phyloP scores from a whole-genome alignment of 176 grass and related monocot species.

The Urochloa ruziziensis region DNA sequence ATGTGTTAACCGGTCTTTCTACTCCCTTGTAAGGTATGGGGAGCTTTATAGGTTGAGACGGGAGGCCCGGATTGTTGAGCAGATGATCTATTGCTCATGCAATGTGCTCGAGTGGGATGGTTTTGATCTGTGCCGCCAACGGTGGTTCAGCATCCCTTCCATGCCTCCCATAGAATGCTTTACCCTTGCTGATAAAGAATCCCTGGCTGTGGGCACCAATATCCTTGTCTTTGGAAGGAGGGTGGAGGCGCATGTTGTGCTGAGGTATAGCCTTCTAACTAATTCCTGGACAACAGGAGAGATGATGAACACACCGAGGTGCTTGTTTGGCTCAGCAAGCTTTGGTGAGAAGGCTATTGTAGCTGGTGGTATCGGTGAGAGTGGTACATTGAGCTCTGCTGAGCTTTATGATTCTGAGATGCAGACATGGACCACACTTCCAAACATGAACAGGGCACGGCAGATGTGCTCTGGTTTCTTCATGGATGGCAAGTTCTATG shows the following conservation, averaged over 20 bases:
- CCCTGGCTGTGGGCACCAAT: constrained; percentile 49
- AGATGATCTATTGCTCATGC: constrained; percentile 58
- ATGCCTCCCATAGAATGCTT: constrained; percentile 56
- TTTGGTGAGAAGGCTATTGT: constrained; percentile 43
- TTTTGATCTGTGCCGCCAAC: constrained; percentile 32
- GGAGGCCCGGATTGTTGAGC: constrained; percentile 17
- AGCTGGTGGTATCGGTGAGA: constrained; percentile 42
- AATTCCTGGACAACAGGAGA: constrained; percentile 42
- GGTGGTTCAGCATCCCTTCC: constrained; percentile 42
- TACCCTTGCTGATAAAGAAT: constrained; percentile 44
- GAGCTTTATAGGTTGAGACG: constrained; percentile 51
- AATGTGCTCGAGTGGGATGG: constrained; percentile 53
- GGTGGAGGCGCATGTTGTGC: constrained; percentile 43
- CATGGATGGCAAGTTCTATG: constrained; percentile 58
- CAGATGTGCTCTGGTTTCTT: constrained; percentile 62
- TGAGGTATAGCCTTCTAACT: constrained; percentile 47
- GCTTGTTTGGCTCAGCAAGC: constrained; percentile 55
- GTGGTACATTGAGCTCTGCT: constrained; percentile 35
- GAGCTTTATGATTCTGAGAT: constrained; percentile 59
- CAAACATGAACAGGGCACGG: constrained; percentile 43
- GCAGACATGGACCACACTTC: constrained; percentile 46
- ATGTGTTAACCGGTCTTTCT: constrained; percentile 29
- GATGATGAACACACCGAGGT: constrained; percentile 50
- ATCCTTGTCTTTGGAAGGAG: constrained; percentile 51
- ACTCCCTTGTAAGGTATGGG: constrained; percentile 25